A percentile compares a stretch with the other conserved stretches of the same genome.
These are phyloP conservation scores for Blastocystis sp. DNA, from an alignment of 352 stramenopile genomes.

Conservation along the genomic window DNA sequence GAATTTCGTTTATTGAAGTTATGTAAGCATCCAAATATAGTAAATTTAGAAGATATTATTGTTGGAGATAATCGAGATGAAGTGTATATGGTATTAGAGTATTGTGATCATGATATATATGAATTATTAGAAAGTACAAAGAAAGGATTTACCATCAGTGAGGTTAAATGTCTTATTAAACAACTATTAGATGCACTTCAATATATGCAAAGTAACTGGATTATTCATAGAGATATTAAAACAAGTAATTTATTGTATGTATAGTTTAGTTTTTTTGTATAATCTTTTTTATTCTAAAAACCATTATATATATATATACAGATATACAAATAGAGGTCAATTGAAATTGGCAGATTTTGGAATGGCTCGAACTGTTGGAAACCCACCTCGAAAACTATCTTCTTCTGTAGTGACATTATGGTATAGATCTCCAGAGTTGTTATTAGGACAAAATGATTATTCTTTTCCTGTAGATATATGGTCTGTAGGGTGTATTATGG, in stretches of 20 bases:
- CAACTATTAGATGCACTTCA: slow-evolving; percentile 14
- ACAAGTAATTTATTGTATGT: slow-evolving; percentile 18
- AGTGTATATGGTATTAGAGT: slow-evolving; percentile 39
- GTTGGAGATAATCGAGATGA: slow-evolving; percentile 28
- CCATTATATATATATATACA: too few relatives aligned
- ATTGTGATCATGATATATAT: slow-evolving; percentile 33
- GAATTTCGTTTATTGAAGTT: slow-evolving; percentile 17
- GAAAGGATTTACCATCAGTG: slow-evolving; percentile 12
- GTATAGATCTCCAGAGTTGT: slow-evolving; percentile 30
- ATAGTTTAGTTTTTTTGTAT: background rate
- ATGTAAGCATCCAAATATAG: slow-evolving; percentile 29
- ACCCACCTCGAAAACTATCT: slow-evolving; percentile 13
- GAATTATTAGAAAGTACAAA: slow-evolving; percentile 24
- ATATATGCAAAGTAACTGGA: slow-evolving; percentile 25
- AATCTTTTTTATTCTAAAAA: too few relatives aligned
- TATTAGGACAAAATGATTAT: slow-evolving; percentile 10
- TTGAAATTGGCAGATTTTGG: slow-evolving; percentile 33
- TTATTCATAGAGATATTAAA: slow-evolving; percentile 34
- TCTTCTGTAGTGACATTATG: slow-evolving; percentile 29
- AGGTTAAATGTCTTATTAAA: slow-evolving; percentile 32
- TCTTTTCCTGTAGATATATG: slow-evolving; percentile 33
- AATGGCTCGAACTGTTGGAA: slow-evolving; percentile 12
- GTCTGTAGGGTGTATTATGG: slow-evolving; percentile 33
- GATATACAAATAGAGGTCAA: slow-evolving; percentile 30
- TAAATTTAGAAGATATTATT: slow-evolving; percentile 29